Evolutionary conservation across 495 filamentous ascomycete genomes (phyloP).

Genomic region (Cercophora samala): DNA sequence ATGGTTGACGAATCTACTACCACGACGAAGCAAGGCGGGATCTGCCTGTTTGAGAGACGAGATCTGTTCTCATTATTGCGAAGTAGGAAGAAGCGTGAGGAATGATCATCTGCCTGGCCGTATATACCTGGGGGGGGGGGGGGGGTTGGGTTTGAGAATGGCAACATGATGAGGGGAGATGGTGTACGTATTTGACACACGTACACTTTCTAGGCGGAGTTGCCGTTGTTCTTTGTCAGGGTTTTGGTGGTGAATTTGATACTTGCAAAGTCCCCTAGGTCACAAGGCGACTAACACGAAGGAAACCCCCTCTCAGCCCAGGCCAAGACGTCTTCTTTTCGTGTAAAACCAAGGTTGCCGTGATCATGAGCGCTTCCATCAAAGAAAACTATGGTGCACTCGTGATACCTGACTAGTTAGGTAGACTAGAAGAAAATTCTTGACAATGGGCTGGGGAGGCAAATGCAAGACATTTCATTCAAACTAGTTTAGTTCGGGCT

Average conservation of each 20-base stretch:
- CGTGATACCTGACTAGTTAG: background rate
- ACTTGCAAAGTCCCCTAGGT: background rate
- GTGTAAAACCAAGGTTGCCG: background rate
- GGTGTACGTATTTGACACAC: background rate
- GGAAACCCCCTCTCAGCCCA: background rate
- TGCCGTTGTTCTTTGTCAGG: background rate
- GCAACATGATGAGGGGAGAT: background rate
- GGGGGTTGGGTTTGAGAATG: background rate
- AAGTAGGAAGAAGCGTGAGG: background rate
- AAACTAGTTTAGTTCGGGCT: background rate
- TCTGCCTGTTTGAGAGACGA: background rate
- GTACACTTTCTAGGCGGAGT: background rate
- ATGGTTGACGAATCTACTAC: background rate
- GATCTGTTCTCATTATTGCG: background rate
- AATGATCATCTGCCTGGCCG: no score
- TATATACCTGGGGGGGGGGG: no score
- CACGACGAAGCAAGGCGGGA: background rate
- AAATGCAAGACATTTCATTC: background rate
- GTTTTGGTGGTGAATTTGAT: background rate
- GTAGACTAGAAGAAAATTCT: background rate
- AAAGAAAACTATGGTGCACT: background rate
- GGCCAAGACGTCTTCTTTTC: background rate
- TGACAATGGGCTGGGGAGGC: background rate
- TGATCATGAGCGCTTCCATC: background rate
- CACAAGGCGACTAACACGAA: background rate